Base-by-base conservation (phyloP, 495 filamentous ascomycete genomes). In the Achaetomiella virescens region DNA sequence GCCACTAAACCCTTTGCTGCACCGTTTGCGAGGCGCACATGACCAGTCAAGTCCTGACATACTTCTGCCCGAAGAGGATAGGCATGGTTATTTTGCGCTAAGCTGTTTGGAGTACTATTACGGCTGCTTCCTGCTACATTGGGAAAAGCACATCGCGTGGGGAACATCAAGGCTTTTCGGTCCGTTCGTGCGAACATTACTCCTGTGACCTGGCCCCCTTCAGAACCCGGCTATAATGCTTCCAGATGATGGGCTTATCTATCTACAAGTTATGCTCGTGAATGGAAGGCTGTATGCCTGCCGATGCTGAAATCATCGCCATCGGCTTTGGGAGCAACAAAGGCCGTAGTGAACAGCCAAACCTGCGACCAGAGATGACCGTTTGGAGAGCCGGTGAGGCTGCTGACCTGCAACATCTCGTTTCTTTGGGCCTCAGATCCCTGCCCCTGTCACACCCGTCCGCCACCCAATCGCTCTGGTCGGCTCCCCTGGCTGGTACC, bases 21-120 rank as follows among this genome's bases (percentile, higher is more conserved):
- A 54, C 62, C 66, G 64, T 67, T 66, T 66, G 54, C 55, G 43
- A 61, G 42, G 48, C 51, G 47, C 57, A 44, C 61, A 62, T 65
- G 61, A 65, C 24, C 50, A 56, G 51, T 11, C 12, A 35, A 15
- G 6, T 9, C 42, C n/a, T n/a, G n/a, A n/a, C n/a, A n/a, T n/a
- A n/a, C n/a, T 40, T 6, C 22, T 44, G 38, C 33, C 59, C 48
- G 17, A 54, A 55, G 6, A 14, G 49, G 59, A 10, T 27, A 62
- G 64, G 63, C 29, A 9, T 2, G 1, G 1, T 14, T 17, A 24
- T 2, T 0, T 1, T 1, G 0, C 10, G 3, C 42, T 61, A 62
- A 33, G 5, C 59, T 25, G 0, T 3, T 33, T 52, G 1, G 6
- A 54, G 45, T 5, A 60, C 3, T 20, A 66, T 37, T 24, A n/a